A percentile compares a stretch with the other conserved stretches of the same genome.
Conservation (phyloP, 208 protist genomes). For the Leishmania guyanensis region DNA sequence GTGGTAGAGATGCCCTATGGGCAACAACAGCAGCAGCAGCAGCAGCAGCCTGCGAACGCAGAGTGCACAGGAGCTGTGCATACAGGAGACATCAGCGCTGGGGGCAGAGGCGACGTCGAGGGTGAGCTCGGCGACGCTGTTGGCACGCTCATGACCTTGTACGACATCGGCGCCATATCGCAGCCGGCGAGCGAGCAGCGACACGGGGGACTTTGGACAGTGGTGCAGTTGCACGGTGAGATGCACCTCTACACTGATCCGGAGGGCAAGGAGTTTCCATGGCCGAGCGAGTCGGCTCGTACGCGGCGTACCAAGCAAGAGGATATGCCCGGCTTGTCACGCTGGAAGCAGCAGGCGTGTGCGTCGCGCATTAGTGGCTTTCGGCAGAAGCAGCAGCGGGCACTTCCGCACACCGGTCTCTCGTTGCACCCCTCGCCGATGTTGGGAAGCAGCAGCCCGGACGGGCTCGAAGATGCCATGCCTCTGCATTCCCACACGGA, state of each 20-base stretch:
- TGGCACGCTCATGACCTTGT: constrained; percentile 2
- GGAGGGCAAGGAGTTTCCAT: constrained; percentile 41
- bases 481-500: constrained; percentile 9
- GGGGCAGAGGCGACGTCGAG: background rate
- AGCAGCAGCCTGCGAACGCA: background rate
- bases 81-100: background rate
- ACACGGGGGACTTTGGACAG: constrained; percentile 32
- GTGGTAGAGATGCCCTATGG: constrained; percentile 34
- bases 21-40: constrained; percentile 5
- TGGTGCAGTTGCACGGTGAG: constrained; percentile 44
- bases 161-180: background rate
- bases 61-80: background rate
- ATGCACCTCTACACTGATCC: constrained; percentile 34
- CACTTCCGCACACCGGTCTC: background rate
- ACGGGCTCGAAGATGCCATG: constrained; percentile 3
- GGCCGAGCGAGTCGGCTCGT: constrained; percentile 17
- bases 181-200: constrained; percentile 11
- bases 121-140: constrained; percentile 18
- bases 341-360: constrained; percentile 3
- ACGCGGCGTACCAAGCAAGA: constrained; percentile 14
- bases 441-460: constrained; percentile 19
- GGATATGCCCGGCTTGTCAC: constrained; percentile 1
- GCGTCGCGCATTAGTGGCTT: constrained; percentile 4
- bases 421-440: constrained; percentile 17
- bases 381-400: constrained; percentile 8